Evolutionary conservation across 148 eudicot genomes (phyloP).

Genomic region (Tetragonia tetragonoides): DNA sequence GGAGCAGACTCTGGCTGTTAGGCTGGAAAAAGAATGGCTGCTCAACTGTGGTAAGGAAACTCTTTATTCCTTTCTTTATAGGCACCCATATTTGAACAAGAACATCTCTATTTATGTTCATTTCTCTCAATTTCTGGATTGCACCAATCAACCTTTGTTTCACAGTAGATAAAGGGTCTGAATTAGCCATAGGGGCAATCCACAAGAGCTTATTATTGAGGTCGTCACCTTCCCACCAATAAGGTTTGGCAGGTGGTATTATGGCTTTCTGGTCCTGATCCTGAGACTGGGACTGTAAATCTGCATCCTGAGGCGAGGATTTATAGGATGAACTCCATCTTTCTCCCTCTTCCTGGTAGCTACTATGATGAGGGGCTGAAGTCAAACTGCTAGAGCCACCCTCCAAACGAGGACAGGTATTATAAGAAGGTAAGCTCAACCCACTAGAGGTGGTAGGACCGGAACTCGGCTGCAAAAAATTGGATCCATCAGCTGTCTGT

Average conservation of each 20-base stretch:
- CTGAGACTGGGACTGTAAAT: constrained; percentile 22
- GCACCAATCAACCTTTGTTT: constrained; percentile 36
- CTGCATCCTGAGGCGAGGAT: constrained; percentile 14
- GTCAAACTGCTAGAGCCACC: constrained; percentile 30
- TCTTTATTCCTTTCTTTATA: constrained; percentile 33
- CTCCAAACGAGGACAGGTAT: constrained; percentile 27
- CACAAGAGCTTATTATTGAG: constrained; percentile 49
- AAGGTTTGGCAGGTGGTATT: constrained; percentile 23
- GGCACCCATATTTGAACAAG: constrained; percentile 68
- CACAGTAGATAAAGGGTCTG: constrained; percentile 25
- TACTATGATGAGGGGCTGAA: constrained; percentile 24
- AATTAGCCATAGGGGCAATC: constrained; percentile 35
- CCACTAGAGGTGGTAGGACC: constrained; percentile 34
- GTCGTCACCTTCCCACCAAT: constrained; percentile 37
- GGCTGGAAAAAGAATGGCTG: constrained; percentile 42
- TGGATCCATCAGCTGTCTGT: constrained; percentile 53
- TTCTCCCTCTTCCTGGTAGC: constrained; percentile 29
- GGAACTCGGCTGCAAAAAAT: constrained; percentile 31
- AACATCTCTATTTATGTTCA: constrained; percentile 37
- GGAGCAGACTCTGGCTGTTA: constrained; percentile 18
- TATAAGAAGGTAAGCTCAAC: constrained; percentile 35
- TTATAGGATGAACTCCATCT: constrained; percentile 26
- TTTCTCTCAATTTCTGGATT: constrained; percentile 24
- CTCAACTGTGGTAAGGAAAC: constrained; percentile 43
- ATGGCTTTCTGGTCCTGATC: constrained; percentile 28